Evolutionary conservation across 2,329 filamentous ascomycete species (phyloP), one percentile per base, ranked within the genome.

Genomic region (Ustilaginoidea virens): DNA sequence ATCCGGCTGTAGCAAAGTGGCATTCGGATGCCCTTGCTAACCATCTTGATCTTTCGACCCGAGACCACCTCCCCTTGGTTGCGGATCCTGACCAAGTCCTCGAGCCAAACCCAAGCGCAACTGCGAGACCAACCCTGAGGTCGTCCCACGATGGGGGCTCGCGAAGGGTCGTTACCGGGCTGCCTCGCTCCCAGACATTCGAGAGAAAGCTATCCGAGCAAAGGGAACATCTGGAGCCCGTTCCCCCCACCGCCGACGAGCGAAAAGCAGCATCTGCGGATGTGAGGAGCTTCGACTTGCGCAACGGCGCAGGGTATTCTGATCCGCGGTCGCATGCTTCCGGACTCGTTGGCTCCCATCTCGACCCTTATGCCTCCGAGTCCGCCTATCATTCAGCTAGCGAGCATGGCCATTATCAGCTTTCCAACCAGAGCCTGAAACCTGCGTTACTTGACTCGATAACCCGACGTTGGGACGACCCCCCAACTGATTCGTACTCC

Each of bases 201-300:
- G 79, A 75, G 52, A 71, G 85, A 42, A 82, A 87, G 50, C 69
- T 80, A 47, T 87, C 82, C 17, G 86, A 93, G 53, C 67, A 70
- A 37, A 69, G 83, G 40, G 72, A 80, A 41, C 76, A 74, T 43
- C 61, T 92, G 30, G 62, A 77, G 34, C 74, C 80, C 25, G 62
- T 73, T 23, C 60, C 74, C 27, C 66, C 69, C 5, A 68, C 72
- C 18, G 55, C 63, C 16, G 66, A 68, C 22, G 80, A 85, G 52
- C 70, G 80, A 39, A 70, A 83, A 44, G 73, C 81, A 8, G 61
- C 74, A 10, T 87, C 80, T 7, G 63, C 70, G 26, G 78, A 74
- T 42, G 56, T 67, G n/a, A 27, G 19, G 27, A n/a, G 7, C 6
- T 4, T 20, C 6, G 18, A 25, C n/a, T 17, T 14, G 25, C 14